phyloP scores from a whole-genome alignment of 306 rosid species.

The Vigna hirtella region DNA sequence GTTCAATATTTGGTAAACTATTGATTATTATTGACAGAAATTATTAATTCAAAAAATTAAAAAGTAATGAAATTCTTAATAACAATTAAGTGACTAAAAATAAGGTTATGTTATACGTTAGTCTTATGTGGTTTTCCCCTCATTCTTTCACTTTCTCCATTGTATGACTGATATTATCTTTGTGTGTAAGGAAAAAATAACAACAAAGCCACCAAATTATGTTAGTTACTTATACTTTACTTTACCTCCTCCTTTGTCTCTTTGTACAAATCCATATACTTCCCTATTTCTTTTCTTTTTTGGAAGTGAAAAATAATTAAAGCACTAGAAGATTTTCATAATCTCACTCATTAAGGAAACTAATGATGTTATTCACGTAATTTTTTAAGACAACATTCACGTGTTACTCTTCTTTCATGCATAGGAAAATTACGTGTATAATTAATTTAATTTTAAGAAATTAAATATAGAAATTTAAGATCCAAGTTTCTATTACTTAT shows the following conservation, averaged over 20 bases:
- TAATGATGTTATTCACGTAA: not conserved
- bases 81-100: not conserved
- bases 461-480: too few species aligned
- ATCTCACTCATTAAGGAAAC: not conserved
- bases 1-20: not conserved
- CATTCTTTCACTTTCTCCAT: not conserved
- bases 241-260: not conserved
- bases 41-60: not conserved
- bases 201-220: not conserved
- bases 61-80: not conserved
- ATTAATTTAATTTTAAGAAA: not conserved
- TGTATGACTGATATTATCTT: not conserved
- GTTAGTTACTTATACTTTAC: not conserved
- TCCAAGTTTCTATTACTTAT: too few species aligned
- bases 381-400: not conserved
- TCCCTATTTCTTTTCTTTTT: not conserved
- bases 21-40: not conserved
- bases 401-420: not conserved
- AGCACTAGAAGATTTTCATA: not conserved
- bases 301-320: not conserved
- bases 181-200: conserved; percentile 17
- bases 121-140: not conserved
- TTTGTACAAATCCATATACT: not conserved
- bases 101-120: not conserved
- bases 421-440: not conserved